Percentiles rank a stretch among this genome's conserved stretches.
These are phyloP conservation scores for Aphanoascus verrucosus DNA, from an alignment of 2,329 filamentous ascomycete species.

Conservation along the genomic window DNA sequence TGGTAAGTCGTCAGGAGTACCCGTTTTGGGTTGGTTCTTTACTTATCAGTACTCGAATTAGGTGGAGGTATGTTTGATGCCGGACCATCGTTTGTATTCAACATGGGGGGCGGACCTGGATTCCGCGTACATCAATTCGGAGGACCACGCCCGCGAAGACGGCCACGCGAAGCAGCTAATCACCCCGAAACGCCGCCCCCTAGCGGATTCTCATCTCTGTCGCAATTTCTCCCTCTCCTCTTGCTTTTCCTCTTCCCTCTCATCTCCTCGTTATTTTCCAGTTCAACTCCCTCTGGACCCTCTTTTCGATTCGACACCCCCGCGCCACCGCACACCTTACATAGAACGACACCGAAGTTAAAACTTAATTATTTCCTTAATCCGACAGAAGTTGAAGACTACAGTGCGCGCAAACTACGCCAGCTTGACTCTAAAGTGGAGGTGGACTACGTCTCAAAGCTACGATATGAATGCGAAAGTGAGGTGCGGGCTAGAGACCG, in stretches of 20 bases:
- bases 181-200: constrained; percentile 41
- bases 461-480: constrained; percentile 62
- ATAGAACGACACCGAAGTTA: constrained; percentile 59
- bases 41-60: constrained; percentile 19
- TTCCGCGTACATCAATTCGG: constrained; percentile 94
- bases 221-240: constrained; percentile 72
- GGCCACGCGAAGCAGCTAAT: constrained; percentile 56
- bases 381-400: constrained; percentile 63
- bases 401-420: constrained; percentile 56
- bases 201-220: constrained; percentile 48
- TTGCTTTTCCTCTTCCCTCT: constrained; percentile 80
- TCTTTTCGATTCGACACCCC: constrained; percentile 65
- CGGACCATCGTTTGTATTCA: constrained; percentile 87
- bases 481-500: constrained; percentile 57
- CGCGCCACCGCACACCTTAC: constrained; percentile 59
- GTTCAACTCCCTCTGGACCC: constrained; percentile 50
- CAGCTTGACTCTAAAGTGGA: constrained; percentile 72
- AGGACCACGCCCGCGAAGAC: constrained; percentile 61
- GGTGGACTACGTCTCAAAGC: constrained; percentile 53
- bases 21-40: background rate
- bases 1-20: constrained; percentile 39
- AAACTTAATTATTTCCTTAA: constrained; percentile 78
- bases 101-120: constrained; percentile 81
- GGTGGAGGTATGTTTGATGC: constrained; percentile 55
- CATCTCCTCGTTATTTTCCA: constrained; percentile 65